phyloP scores from a whole-genome alignment of 129 eudicot species.

The Logfia minima region DNA sequence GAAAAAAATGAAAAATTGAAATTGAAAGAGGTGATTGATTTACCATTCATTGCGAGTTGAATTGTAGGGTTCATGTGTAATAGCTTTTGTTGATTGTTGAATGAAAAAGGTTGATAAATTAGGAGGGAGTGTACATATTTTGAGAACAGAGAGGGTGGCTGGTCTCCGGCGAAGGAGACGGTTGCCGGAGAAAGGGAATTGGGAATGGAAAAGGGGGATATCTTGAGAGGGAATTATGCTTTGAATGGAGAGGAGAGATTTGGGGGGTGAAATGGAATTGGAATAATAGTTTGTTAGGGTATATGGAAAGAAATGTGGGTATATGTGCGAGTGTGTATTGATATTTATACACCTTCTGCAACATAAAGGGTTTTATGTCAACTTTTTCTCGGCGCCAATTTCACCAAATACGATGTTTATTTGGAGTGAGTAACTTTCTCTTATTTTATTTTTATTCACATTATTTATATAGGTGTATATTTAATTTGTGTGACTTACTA shows the following conservation, averaged over 20 bases:
- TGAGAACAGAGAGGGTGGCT: background rate
- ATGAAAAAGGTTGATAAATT: background rate
- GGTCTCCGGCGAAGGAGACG: conserved; percentile 35
- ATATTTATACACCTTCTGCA: conserved; percentile 43
- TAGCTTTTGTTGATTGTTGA: no score
- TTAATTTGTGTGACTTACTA: no score
- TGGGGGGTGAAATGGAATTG: conserved; percentile 25
- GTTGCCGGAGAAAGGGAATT: conserved; percentile 24
- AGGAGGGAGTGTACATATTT: background rate
- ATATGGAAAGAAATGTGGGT: conserved; percentile 19
- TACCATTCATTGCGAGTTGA: conserved; percentile 23
- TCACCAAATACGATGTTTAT: conserved; percentile 33
- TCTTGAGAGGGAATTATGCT: conserved; percentile 42
- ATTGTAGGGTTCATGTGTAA: background rate
- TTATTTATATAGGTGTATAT: no score
- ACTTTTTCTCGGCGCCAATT: conserved; percentile 30
- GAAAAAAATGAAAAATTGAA: background rate
- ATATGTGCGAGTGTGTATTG: background rate
- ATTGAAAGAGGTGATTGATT: background rate
- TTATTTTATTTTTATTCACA: background rate
- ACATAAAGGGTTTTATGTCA: conserved; percentile 13
- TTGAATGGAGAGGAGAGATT: conserved; percentile 33
- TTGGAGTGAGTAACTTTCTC: conserved; percentile 18
- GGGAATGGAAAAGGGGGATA: conserved; percentile 7
- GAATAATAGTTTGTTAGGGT: background rate